Evolutionary conservation across 1,284 basidiomycete species (phyloP).

Genomic region (Rhodotorula sp.): DNA sequence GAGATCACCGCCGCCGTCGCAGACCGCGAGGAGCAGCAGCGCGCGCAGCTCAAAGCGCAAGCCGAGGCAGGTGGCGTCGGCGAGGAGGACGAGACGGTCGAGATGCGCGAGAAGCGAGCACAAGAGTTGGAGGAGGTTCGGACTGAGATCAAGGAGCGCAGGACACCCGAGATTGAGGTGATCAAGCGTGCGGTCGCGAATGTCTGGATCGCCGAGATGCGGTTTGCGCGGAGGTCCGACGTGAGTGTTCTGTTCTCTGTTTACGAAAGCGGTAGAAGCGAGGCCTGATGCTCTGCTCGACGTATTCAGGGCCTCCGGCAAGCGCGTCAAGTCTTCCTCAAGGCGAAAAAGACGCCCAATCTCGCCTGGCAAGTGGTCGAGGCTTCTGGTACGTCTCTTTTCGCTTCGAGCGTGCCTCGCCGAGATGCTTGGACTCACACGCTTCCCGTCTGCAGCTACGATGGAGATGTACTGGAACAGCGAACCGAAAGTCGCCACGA

Average conservation of each 20-base stretch:
- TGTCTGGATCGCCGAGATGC: conserved; percentile 81
- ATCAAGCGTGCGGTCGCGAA: conserved; percentile 54
- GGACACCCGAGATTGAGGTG: conserved; percentile 54
- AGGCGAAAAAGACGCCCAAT: conserved; percentile 79
- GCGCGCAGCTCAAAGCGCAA: conserved; percentile 33
- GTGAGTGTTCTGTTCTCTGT: conserved; percentile 45
- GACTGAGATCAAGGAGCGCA: conserved; percentile 45
- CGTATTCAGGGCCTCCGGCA: conserved; percentile 63
- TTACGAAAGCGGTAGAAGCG: neutral
- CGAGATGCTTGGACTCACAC: neutral
- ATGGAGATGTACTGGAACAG: conserved; percentile 96
- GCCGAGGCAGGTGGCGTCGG: conserved; percentile 47
- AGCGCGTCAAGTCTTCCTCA: conserved; percentile 74
- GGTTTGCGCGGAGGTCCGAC: conserved; percentile 81
- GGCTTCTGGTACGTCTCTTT: conserved; percentile 65
- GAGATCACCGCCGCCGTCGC: conserved; percentile 52
- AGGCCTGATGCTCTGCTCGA: neutral
- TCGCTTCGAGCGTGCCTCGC: neutral
- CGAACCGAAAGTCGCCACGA: conserved; percentile 75
- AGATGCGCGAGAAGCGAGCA: conserved; percentile 54
- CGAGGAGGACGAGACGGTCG: conserved; percentile 42
- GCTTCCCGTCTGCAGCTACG: conserved; percentile 59
- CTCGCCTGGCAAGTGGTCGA: conserved; percentile 92
- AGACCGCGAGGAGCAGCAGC: conserved; percentile 43
- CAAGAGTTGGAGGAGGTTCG: conserved; percentile 50